Evolutionary conservation across 345 rosid genomes (phyloP), one percentile per base, ranked within the genome.

Genomic region (Punica granatum): DNA sequence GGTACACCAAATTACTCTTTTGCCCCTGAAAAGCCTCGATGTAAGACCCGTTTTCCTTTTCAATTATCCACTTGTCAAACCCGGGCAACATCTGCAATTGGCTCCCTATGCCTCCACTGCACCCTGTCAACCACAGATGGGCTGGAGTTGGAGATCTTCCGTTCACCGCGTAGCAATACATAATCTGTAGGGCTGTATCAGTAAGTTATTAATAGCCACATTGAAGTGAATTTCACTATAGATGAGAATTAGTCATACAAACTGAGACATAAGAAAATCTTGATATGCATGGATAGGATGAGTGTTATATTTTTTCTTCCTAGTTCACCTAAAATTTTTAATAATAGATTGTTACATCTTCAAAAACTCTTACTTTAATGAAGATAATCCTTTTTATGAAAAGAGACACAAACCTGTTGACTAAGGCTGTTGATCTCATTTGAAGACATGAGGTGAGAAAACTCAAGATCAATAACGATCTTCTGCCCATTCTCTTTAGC

Each of bases 111-210:
- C 85, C 86, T 53, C 92, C 93, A 8, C 60, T 63, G 69, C 88
- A 86, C 36, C 98, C 98, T 7, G 97, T 94, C 69, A 94, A 79
- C 99, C 98, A 92, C 44, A 92, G 81, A 75, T 81, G 96, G 68
- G 85, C 76, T 11, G 98, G 99, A 6, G 66, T 48, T 9, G 72
- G 41, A 65, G 83, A 81, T 74, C 82, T 88, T 63, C 96, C 86
- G 69, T 91, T 94, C 66, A 84, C 88, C 7, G 98, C 96, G 73
- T 94, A 94, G 68, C 99, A 91, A 72, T 88, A 90, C 93, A 89
- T 92, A 43, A 94, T 81, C 99, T 89, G 85, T 79, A 74, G 2
- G 9, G 51, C 60, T 75, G 67, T 67, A 72, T 37, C 65, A 59
- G 28, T 63, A 35, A 35, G 34, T 30, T 26, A 63, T 68, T 48